phyloP scores from a whole-genome alignment of 2,329 filamentous ascomycete species.

The Ophiocordyceps camponoti-leonardi region DNA sequence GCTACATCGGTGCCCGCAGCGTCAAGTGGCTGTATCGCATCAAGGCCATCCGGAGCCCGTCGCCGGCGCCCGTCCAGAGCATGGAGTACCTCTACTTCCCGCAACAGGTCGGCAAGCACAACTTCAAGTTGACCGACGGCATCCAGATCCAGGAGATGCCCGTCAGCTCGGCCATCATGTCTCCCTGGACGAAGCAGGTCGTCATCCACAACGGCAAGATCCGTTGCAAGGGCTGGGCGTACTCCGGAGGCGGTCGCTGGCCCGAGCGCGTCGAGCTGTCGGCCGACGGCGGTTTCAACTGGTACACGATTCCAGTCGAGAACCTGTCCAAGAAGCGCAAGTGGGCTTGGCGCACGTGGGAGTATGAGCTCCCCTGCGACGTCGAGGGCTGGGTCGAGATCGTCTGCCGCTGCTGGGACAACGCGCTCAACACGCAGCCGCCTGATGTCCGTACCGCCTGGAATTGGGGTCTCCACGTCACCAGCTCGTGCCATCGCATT shows the following conservation, averaged over 20 bases:
- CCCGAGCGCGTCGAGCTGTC: slow-evolving; percentile 47
- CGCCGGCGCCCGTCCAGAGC: slow-evolving; percentile 42
- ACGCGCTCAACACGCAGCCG: slow-evolving; percentile 42
- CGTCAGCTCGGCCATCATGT: slow-evolving; percentile 49
- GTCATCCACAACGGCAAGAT: slow-evolving; percentile 44
- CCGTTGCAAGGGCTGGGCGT: slow-evolving; percentile 38
- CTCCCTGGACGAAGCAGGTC: slow-evolving; percentile 40
- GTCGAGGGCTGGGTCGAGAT: slow-evolving; percentile 45
- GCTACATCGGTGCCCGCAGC: not conserved
- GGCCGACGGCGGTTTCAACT: slow-evolving; percentile 43
- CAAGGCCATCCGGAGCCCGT: slow-evolving; percentile 16
- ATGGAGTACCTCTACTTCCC: slow-evolving; percentile 54
- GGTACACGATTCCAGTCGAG: slow-evolving; percentile 44
- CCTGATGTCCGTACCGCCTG: slow-evolving; percentile 34
- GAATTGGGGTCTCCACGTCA: slow-evolving; percentile 53
- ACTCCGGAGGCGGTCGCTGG: slow-evolving; percentile 40
- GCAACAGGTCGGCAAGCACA: slow-evolving; percentile 52
- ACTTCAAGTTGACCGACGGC: slow-evolving; percentile 37
- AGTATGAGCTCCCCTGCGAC: slow-evolving; percentile 42
- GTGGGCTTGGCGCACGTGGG: slow-evolving; percentile 49
- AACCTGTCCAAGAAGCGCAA: slow-evolving; percentile 45
- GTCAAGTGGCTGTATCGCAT: not conserved
- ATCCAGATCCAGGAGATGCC: slow-evolving; percentile 60
- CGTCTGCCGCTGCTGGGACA: slow-evolving; percentile 42
- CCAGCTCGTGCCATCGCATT: slow-evolving; percentile 41